Conservation (phyloP, 441 rosid genomes). For the Corymbia citriodora region DNA sequence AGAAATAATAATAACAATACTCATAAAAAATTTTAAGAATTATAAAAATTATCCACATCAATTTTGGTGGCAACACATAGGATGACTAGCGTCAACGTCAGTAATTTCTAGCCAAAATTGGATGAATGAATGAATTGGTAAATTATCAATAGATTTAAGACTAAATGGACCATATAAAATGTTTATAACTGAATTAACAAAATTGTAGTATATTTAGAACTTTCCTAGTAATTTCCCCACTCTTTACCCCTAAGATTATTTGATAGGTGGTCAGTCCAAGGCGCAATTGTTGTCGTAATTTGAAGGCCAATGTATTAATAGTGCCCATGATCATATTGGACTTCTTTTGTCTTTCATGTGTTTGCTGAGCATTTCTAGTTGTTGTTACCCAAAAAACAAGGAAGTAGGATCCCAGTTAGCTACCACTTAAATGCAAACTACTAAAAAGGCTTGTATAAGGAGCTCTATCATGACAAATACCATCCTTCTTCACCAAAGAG, state of each 20-base stretch:
- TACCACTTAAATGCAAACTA: neutral
- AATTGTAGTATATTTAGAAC: too few relatives aligned
- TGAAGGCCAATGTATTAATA: neutral
- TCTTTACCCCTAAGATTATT: neutral
- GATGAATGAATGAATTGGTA: rapidly evolving
- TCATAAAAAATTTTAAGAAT: rapidly evolving
- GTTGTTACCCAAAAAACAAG: neutral
- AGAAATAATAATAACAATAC: neutral
- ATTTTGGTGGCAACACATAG: rapidly evolving
- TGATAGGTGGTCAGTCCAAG: neutral
- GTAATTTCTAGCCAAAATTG: neutral
- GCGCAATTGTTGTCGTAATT: neutral
- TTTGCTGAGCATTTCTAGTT: neutral
- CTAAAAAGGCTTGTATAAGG: neutral
- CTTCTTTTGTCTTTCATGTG: neutral
- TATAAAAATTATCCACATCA: too few relatives aligned
- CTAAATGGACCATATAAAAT: neutral
- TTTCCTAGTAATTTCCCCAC: too few relatives aligned
- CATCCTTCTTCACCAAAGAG: neutral
- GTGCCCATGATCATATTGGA: neutral
- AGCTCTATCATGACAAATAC: neutral
- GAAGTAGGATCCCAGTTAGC: neutral
- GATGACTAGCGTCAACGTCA: neutral
- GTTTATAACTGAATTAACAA: neutral
- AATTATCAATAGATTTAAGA: neutral